Conservation (phyloP, 768 basidiomycete genomes). For the Harrya chromipes region DNA sequence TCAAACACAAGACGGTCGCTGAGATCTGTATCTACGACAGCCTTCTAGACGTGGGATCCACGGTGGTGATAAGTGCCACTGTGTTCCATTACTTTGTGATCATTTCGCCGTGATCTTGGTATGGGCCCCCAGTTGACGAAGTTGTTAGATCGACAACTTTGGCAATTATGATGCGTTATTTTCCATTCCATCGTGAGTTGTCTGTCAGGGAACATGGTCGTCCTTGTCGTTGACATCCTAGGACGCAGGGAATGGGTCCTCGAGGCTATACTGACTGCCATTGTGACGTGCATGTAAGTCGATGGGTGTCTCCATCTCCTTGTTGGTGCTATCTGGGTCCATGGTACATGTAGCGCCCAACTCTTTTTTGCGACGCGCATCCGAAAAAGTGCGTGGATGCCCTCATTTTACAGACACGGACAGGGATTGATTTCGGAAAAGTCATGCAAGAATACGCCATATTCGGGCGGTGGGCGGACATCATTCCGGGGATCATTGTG, state of each 20-base stretch:
- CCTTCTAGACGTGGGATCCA: conserved; percentile 1
- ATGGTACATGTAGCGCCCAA: not conserved
- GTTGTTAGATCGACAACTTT: not conserved
- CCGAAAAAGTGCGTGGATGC: not conserved
- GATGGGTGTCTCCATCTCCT: not conserved
- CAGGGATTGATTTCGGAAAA: not conserved
- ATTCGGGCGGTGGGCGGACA: not conserved
- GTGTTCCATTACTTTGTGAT: conserved; percentile 3
- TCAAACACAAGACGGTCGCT: too few species aligned
- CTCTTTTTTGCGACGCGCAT: conserved; percentile 8
- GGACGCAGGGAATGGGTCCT: not conserved
- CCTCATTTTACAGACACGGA: not conserved
- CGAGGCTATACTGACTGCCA: not conserved
- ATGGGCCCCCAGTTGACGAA: too few species aligned
- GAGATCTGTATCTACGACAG: not conserved
- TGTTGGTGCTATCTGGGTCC: too few species aligned
- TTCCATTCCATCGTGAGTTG: not conserved
- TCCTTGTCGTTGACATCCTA: not conserved
- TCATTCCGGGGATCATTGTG: conserved; percentile 6
- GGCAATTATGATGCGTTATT: not conserved
- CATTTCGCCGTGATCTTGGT: too few species aligned
- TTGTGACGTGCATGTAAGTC: conserved; percentile 4
- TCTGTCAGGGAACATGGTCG: not conserved
- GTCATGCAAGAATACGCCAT: conserved; percentile 1
- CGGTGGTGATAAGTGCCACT: not conserved